These are phyloP conservation scores for Pseudogymnoascus sp. DNA, from an alignment of 2,329 filamentous ascomycete genomes.

Conservation along the genomic window DNA sequence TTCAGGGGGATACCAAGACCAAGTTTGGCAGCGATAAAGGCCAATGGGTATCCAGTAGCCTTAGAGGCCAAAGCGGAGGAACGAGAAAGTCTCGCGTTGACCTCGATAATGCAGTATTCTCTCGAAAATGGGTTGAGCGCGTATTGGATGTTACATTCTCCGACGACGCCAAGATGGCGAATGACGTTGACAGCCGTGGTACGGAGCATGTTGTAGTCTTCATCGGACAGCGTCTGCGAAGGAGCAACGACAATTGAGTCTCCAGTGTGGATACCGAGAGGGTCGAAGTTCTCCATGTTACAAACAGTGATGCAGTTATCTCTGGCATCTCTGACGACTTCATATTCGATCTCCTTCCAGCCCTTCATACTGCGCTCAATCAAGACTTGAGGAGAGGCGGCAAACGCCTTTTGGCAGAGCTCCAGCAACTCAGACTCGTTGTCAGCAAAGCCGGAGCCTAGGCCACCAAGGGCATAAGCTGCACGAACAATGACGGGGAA, in stretches of 20 bases:
- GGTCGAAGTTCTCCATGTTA: slow-evolving; percentile 99
- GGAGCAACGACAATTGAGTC: slow-evolving; percentile 98
- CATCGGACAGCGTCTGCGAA: slow-evolving; percentile 91
- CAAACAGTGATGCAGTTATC: slow-evolving; percentile 99
- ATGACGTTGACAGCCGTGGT: slow-evolving; percentile 97
- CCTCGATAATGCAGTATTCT: slow-evolving; percentile 99
- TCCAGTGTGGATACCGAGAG: slow-evolving; percentile 93
- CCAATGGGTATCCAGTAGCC: slow-evolving; percentile 90
- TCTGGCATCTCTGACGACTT: slow-evolving; percentile 88
- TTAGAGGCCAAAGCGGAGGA: slow-evolving; percentile 95
- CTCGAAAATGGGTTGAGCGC: slow-evolving; percentile 89
- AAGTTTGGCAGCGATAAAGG: slow-evolving; percentile 94
- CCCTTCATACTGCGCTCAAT: slow-evolving; percentile 99
- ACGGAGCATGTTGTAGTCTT: slow-evolving; percentile 98
- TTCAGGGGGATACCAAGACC: slow-evolving; percentile 92
- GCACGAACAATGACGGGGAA: slow-evolving; percentile 97
- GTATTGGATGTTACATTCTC: slow-evolving; percentile 99
- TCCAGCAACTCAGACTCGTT: slow-evolving; percentile 75
- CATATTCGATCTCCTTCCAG: slow-evolving; percentile 99
- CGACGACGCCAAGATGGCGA: slow-evolving; percentile 90
- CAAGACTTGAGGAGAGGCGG: slow-evolving; percentile 88
- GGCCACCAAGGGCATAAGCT: slow-evolving; percentile 88
- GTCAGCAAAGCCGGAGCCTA: slow-evolving; percentile 92
- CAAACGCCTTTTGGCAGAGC: slow-evolving; percentile 90
- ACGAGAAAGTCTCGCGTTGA: slow-evolving; percentile 91